A percentile compares a stretch with the other conserved stretches of the same genome.
Evolutionary conservation across 805 yeast genomes (phyloP).

Genomic region (Candida berthetii): DNA sequence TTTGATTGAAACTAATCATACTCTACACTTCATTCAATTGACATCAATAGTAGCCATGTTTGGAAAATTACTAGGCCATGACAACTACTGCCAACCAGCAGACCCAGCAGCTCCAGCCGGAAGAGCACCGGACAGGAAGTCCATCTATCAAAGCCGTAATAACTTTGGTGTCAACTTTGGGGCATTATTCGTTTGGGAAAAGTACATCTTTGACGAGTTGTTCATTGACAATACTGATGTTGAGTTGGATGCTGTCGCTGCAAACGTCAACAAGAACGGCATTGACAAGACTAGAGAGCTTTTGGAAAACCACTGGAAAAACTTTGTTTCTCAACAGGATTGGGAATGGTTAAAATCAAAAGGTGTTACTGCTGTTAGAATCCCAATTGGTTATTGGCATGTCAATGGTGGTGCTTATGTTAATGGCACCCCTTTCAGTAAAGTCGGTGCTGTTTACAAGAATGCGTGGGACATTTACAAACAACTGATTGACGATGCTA

Average conservation of each 20-base stretch:
- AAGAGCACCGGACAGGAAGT: conserved; percentile 27
- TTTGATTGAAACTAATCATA: neutral
- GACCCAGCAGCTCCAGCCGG: conserved; percentile 21
- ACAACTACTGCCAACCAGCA: conserved; percentile 4
- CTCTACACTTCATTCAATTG: no score
- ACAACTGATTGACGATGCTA: conserved; percentile 54
- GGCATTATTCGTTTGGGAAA: conserved; percentile 70
- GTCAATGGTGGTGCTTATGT: conserved; percentile 58
- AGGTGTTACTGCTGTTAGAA: conserved; percentile 75
- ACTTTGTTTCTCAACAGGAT: conserved; percentile 59
- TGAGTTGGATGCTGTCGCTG: conserved; percentile 70
- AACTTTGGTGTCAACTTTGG: conserved; percentile 89
- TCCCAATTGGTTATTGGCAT: conserved; percentile 92
- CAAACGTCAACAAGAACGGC: conserved; percentile 42
- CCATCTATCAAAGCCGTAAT: conserved; percentile 52
- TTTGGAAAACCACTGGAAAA: conserved; percentile 61
- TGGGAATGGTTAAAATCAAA: conserved; percentile 68
- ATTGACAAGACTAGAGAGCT: conserved; percentile 43
- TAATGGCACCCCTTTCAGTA: conserved; percentile 56
- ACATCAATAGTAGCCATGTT: neutral
- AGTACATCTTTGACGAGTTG: conserved; percentile 63
- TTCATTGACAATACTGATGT: conserved; percentile 53
- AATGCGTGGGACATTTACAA: conserved; percentile 68
- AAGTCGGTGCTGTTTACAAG: conserved; percentile 49
- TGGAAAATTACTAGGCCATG: neutral